Percentiles rank a stretch among this genome's conserved stretches.
phyloP scores from a whole-genome alignment of 306 rosid genomes.

The Benincasa hispida region DNA sequence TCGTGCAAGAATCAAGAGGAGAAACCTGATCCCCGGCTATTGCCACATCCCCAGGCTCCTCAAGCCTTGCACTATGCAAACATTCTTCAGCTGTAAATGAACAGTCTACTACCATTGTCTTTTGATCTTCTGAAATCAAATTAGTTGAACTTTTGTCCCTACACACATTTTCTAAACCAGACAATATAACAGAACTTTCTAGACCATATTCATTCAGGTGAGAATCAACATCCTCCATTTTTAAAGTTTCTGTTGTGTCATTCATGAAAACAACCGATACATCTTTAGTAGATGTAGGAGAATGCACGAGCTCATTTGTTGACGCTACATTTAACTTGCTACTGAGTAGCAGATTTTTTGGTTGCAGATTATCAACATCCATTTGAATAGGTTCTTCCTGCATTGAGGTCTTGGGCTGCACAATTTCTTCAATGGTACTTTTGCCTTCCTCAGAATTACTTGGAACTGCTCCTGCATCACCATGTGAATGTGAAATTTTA shows the following conservation, averaged over 20 bases:
- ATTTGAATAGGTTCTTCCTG: constrained; percentile 15
- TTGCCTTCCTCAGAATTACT: constrained; percentile 8
- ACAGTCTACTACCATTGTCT: constrained; percentile 11
- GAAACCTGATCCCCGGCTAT: constrained; percentile 21
- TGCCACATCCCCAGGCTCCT: constrained; percentile 15
- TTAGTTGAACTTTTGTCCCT: constrained; percentile 12
- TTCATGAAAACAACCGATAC: background rate
- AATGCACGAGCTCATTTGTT: background rate
- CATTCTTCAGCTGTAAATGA: constrained; percentile 11
- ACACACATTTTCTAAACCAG: constrained; percentile 12
- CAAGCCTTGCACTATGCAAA: constrained; percentile 13
- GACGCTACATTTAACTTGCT: background rate
- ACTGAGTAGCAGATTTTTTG: background rate
- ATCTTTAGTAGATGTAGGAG: background rate
- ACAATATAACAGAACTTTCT: constrained; percentile 13
- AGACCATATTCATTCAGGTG: constrained; percentile 1
- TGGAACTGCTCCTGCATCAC: constrained; percentile 11
- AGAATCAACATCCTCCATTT: constrained; percentile 11
- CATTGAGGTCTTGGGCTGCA: constrained; percentile 6
- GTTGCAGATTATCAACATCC: constrained; percentile 5
- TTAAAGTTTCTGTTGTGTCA: constrained; percentile 16
- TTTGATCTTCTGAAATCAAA: constrained; percentile 20
- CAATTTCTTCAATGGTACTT: constrained; percentile 9
- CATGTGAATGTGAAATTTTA: constrained; percentile 5
- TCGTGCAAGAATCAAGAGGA: constrained; percentile 12